Base-by-base conservation (phyloP, 495 filamentous ascomycete genomes). In the Massariosphaeria phaeospora region DNA sequence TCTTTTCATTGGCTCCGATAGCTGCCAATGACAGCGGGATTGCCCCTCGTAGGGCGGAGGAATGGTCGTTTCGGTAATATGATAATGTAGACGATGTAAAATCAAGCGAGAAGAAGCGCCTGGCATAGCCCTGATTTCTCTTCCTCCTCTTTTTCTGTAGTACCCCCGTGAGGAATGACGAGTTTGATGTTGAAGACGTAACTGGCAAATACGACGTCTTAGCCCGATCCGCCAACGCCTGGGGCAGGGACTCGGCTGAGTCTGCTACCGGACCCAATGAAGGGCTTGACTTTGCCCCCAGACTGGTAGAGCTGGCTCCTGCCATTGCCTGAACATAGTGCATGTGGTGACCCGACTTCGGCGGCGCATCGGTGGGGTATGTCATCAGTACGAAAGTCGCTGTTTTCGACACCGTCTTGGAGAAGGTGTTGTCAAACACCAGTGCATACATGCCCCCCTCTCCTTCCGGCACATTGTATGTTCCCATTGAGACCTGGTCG, bases 401-500 rank as follows among this genome's bases (percentile, higher is more conserved):
- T 33, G 86, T 95, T 72, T 98, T 98, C 45, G 90, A 89, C 34
- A 89, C 82, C 66, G 90, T 85, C 72, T 96, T 97, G 43, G 91
- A 94, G 68, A 97, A 97, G 27, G 94, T 98, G 66, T 98, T 98
- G 77, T 98, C 93, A 66, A 98, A 96, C 23, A 97, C 88, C 48
- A 98, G 76, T 26, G 89, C 93, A 69, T 94, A 98, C 82, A 96
- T 96, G 51, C 91, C 93, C 2, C 86, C 88, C 47, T 88, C 81
- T 12, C 76, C 79, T 33, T 69, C 62, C 3, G 73, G 69, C 13
- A 96, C 89, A 66, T 94, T 83, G 69, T 89, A 88, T 13, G 85
- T 93, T 0, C 93, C 93, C 67, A 89, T 85, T 10, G 88, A 84
- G n/a, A 95, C 89, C 73, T 88, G 91, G 72, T 97, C 91, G 24